Conservation (phyloP, 2,329 filamentous ascomycete species). For the Xylariaceae sp. region DNA sequence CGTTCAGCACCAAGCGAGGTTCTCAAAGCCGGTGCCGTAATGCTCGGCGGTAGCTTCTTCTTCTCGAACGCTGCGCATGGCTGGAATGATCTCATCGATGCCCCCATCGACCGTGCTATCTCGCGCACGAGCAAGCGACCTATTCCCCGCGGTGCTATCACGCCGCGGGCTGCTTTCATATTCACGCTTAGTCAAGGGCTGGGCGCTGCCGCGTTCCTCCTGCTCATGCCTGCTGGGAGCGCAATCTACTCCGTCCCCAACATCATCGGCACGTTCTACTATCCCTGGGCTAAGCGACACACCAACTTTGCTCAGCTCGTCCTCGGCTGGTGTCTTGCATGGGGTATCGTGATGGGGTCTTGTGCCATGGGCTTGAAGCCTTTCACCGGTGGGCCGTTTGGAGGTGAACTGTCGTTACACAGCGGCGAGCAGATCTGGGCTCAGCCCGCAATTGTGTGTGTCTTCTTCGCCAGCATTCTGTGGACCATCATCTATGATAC, state of each 20-base stretch:
- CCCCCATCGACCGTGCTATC: constrained; percentile 31
- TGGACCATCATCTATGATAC: constrained; percentile 37
- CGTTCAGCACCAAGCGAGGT: constrained; percentile 18
- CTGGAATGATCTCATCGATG: constrained; percentile 38
- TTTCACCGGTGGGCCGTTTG: constrained; percentile 24
- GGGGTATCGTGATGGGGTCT: constrained; percentile 31
- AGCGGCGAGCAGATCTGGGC: constrained; percentile 15
- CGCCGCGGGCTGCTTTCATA: constrained; percentile 26
- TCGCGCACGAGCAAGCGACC: constrained; percentile 32
- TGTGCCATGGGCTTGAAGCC: constrained; percentile 27
- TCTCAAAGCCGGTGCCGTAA: constrained; percentile 14
- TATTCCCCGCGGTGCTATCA: constrained; percentile 35
- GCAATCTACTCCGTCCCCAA: constrained; percentile 27
- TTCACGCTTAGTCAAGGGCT: constrained; percentile 30
- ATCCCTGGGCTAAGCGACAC: constrained; percentile 36
- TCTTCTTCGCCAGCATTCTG: constrained; percentile 29
- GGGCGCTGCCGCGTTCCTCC: constrained; percentile 23
- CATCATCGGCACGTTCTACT: constrained; percentile 30
- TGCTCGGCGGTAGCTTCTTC: constrained; percentile 31
- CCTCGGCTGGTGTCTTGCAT: constrained; percentile 34
- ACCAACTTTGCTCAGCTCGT: constrained; percentile 36
- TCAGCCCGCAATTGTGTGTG: constrained; percentile 23
- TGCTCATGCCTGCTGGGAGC: constrained; percentile 22
- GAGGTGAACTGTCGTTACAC: background rate
- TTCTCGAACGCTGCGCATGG: constrained; percentile 33